Conservation (phyloP, 2,329 filamentous ascomycete species). For the Coniella lustricola region DNA sequence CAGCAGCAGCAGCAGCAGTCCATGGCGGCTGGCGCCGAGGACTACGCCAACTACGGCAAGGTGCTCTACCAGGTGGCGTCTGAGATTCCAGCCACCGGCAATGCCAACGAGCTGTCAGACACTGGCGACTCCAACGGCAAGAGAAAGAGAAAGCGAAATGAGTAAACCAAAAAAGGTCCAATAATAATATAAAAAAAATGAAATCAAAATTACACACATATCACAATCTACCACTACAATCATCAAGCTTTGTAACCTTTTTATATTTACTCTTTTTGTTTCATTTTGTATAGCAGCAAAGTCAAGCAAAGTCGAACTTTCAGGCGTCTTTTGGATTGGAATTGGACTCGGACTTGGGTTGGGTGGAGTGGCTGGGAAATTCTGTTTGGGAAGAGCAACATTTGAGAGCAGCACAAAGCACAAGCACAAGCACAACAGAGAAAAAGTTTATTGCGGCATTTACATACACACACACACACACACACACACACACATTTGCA, state of each 20-base stretch:
- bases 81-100: conserved; percentile 62
- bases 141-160: conserved; percentile 75
- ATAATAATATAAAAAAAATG: not conserved
- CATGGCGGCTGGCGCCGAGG: conserved; percentile 42
- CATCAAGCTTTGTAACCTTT: too few relatives aligned
- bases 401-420: too few relatives aligned
- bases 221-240: too few relatives aligned
- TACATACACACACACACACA: too few relatives aligned
- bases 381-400: too few relatives aligned
- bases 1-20: conserved; percentile 14
- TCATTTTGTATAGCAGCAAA: too few relatives aligned
- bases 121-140: conserved; percentile 46
- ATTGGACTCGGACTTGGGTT: too few relatives aligned
- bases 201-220: too few relatives aligned
- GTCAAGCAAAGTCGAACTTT: too few relatives aligned
- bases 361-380: too few relatives aligned
- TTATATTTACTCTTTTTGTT: too few relatives aligned
- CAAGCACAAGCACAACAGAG: not conserved
- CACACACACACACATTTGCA: too few relatives aligned
- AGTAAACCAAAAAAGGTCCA: conserved; percentile 33
- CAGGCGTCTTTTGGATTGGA: not conserved
- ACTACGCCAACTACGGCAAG: conserved; percentile 62
- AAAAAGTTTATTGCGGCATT: conserved; percentile 17
- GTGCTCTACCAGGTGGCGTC: conserved; percentile 77
- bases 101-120: conserved; percentile 50